A percentile compares a stretch with the other conserved stretches of the same genome.
These are phyloP conservation scores for Achaetomium macrosporum DNA, from an alignment of 2,329 filamentous ascomycete species.

Conservation along the genomic window DNA sequence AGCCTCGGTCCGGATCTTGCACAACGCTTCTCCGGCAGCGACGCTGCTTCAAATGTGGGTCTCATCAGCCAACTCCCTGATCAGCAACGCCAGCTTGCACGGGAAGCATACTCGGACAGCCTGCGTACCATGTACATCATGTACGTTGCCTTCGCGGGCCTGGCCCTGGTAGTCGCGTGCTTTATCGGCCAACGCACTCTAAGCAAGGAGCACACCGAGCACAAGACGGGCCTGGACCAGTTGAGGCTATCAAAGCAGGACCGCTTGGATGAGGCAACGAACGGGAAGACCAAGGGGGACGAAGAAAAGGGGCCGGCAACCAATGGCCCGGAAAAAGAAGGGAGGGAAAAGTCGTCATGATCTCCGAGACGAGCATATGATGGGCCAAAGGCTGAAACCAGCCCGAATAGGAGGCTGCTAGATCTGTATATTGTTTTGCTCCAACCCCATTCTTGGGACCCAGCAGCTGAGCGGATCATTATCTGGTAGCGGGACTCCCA, in stretches of 20 bases:
- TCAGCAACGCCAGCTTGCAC: constrained; percentile 38
- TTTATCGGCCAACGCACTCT: constrained; percentile 45
- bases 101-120: constrained; percentile 43
- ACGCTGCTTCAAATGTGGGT: constrained; percentile 55
- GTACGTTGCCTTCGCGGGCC: constrained; percentile 44
- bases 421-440: no score
- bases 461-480: no score
- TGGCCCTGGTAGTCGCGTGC: constrained; percentile 43
- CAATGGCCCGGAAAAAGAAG: not conserved
- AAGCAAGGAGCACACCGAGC: constrained; percentile 50
- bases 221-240: constrained; percentile 50
- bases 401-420: no score
- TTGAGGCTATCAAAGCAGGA: constrained; percentile 28
- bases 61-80: constrained; percentile 48
- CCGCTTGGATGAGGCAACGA: constrained; percentile 14
- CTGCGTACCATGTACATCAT: constrained; percentile 54
- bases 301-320: constrained; percentile 9
- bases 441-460: no score
- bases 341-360: not conserved
- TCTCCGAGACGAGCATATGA: not conserved
- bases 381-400: not conserved
- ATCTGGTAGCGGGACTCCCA: no score
- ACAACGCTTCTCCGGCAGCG: constrained; percentile 48
- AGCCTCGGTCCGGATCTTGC: constrained; percentile 39
- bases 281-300: not conserved